phyloP scores from a whole-genome alignment of 768 basidiomycete species.

The Hydnomerulius pinastri region DNA sequence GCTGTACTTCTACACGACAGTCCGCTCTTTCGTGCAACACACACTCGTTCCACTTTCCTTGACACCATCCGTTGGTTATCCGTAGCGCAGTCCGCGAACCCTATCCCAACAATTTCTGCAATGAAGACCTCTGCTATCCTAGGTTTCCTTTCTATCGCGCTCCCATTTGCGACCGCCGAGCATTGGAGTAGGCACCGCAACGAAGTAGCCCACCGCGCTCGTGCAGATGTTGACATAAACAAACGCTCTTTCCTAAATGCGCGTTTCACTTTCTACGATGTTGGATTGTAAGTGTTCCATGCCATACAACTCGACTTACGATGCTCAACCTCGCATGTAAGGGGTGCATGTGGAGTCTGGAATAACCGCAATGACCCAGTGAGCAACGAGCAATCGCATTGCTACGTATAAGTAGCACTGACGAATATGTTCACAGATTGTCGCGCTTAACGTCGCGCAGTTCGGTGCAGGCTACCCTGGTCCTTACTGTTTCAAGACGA shows the following conservation, averaged over 20 bases:
- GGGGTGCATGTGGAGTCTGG: conserved; percentile 55
- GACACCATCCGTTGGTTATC: too few relatives aligned
- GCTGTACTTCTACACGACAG: conserved; percentile 11
- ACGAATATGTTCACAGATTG: conserved; percentile 17
- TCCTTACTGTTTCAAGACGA: conserved; percentile 60
- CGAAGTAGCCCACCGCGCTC: conserved; percentile 48
- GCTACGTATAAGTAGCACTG: conserved; percentile 2
- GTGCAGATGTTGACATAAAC: conserved; percentile 35
- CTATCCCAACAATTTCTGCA: not conserved
- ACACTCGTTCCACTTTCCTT: not conserved
- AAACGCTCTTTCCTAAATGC: conserved; percentile 37
- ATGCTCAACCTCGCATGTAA: conserved; percentile 20
- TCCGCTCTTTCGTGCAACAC: conserved; percentile 23
- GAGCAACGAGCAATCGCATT: not conserved
- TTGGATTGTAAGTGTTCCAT: conserved; percentile 44
- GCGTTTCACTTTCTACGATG: conserved; percentile 56
- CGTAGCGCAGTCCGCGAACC: too few relatives aligned
- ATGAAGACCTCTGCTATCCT: conserved; percentile 33
- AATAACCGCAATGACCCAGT: conserved; percentile 37
- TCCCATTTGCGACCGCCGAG: conserved; percentile 37
- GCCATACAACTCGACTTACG: conserved; percentile 4
- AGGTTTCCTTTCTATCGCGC: conserved; percentile 35
- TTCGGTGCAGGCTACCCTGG: conserved; percentile 63
- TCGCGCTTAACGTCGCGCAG: conserved; percentile 38
- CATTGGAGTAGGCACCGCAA: conserved; percentile 38